Conservation (phyloP, 139 green algal genomes). For the Edaphochlamys debaryana region DNA sequence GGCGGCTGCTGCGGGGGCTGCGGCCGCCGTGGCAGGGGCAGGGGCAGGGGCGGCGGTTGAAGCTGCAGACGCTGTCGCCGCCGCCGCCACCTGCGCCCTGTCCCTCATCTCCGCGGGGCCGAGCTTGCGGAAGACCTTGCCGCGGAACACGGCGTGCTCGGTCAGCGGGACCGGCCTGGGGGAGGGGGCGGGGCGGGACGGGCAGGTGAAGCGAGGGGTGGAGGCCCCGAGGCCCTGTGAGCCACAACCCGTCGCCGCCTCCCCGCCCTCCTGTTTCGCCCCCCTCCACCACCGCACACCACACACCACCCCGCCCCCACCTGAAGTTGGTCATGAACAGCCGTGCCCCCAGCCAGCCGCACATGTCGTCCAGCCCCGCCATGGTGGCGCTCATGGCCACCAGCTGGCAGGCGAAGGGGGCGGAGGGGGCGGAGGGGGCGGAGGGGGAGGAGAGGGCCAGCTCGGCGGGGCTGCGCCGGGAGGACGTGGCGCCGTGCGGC, state of each 20-base stretch:
- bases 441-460: neutral
- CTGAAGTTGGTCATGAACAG: slow-evolving; percentile 87
- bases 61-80: neutral
- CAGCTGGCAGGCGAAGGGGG: slow-evolving; percentile 70
- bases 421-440: neutral
- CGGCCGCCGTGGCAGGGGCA: neutral
- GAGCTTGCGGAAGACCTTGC: slow-evolving; percentile 58
- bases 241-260: no score
- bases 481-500: no score
- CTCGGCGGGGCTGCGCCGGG: no score
- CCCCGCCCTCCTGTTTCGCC: no score
- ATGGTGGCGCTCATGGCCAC: slow-evolving; percentile 95
- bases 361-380: slow-evolving; percentile 79
- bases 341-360: slow-evolving; percentile 83
- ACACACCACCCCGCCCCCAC: neutral
- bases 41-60: neutral
- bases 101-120: neutral
- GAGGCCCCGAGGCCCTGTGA: no score
- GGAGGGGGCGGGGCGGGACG: neutral
- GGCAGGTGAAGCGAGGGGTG: neutral
- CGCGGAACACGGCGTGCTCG: slow-evolving; percentile 73
- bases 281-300: neutral
- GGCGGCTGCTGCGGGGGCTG: neutral
- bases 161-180: slow-evolving; percentile 79
- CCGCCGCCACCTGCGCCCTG: neutral